Evolutionary conservation across 2,329 filamentous ascomycete genomes (phyloP).

Genomic region (Aspergillus awamori): DNA sequence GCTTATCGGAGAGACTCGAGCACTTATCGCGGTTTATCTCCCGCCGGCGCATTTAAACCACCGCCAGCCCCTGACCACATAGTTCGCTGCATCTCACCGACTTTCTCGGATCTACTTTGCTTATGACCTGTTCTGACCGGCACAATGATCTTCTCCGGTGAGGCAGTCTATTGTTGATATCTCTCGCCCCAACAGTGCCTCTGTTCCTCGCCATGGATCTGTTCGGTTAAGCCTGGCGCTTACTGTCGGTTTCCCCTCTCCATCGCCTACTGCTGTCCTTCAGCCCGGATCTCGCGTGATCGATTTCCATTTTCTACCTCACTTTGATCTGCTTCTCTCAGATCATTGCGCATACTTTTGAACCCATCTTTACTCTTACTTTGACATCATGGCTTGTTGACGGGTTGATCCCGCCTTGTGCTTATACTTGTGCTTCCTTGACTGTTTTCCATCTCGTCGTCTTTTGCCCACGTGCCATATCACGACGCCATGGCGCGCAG

Average conservation of each 20-base stretch:
- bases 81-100: not conserved
- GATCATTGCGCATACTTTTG: not conserved
- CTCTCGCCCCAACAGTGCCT: not conserved
- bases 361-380: not conserved
- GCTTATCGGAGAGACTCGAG: not conserved
- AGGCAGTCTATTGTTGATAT: not conserved
- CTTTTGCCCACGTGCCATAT: not conserved
- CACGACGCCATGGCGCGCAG: slow-evolving; percentile 35
- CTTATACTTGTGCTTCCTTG: not conserved
- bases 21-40: too few relatives aligned
- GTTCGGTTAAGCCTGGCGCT: slow-evolving; percentile 11
- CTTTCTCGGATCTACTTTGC: not conserved
- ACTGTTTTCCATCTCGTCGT: not conserved
- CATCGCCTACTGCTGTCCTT: slow-evolving; percentile 10
- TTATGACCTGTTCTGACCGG: not conserved
- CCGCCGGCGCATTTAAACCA: not conserved
- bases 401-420: not conserved
- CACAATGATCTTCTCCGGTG: not conserved
- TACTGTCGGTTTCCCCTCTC: slow-evolving; percentile 16
- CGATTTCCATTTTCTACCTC: not conserved
- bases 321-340: not conserved
- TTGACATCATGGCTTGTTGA: slow-evolving; percentile 12
- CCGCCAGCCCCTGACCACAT: not conserved
- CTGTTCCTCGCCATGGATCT: not conserved
- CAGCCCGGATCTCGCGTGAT: slow-evolving; percentile 19